Conservation (phyloP, 1,139 yeast genomes). For the Debaryomyces psychrophilus region DNA sequence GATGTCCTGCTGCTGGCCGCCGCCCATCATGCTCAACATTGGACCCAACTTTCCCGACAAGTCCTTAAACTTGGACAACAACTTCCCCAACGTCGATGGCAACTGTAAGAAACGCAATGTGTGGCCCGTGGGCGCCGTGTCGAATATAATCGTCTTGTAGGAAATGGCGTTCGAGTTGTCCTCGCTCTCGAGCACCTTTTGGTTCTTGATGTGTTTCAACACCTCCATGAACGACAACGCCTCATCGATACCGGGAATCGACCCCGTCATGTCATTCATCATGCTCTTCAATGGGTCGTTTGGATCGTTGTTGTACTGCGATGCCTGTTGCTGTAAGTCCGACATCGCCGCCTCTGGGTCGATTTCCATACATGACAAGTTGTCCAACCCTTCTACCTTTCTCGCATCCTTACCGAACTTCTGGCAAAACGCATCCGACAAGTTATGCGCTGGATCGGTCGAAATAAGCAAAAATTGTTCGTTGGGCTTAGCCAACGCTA, state of each 20-base stretch:
- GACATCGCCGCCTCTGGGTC: slow-evolving; percentile 95
- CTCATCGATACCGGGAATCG: slow-evolving; percentile 97
- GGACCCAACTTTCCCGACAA: slow-evolving; percentile 90
- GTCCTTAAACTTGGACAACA: slow-evolving; percentile 83
- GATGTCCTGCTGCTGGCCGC: slow-evolving; percentile 76
- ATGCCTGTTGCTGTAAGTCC: slow-evolving; percentile 73
- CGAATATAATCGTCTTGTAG: slow-evolving; percentile 90
- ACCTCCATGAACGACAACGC: slow-evolving; percentile 98
- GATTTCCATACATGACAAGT: slow-evolving; percentile 96
- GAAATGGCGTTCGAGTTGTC: slow-evolving; percentile 28
- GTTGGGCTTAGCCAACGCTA: slow-evolving; percentile 76
- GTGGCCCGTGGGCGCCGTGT: slow-evolving; percentile 99
- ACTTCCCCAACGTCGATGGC: slow-evolving; percentile 87
- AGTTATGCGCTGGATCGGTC: slow-evolving; percentile 97
- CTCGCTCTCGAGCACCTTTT: slow-evolving; percentile 36
- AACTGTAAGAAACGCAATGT: slow-evolving; percentile 91
- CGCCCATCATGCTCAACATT: slow-evolving; percentile 76
- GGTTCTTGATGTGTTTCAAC: slow-evolving; percentile 90
- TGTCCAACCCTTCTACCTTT: slow-evolving; percentile 82
- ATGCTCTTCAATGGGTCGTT: slow-evolving; percentile 65
- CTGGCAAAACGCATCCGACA: slow-evolving; percentile 97
- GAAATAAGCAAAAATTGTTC: slow-evolving; percentile 88
- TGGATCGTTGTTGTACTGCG: slow-evolving; percentile 57
- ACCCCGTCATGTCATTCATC: slow-evolving; percentile 91
- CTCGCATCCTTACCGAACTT: slow-evolving; percentile 97